Base-by-base conservation (phyloP, 768 basidiomycete species). In the Fibroporia radiculosa region DNA sequence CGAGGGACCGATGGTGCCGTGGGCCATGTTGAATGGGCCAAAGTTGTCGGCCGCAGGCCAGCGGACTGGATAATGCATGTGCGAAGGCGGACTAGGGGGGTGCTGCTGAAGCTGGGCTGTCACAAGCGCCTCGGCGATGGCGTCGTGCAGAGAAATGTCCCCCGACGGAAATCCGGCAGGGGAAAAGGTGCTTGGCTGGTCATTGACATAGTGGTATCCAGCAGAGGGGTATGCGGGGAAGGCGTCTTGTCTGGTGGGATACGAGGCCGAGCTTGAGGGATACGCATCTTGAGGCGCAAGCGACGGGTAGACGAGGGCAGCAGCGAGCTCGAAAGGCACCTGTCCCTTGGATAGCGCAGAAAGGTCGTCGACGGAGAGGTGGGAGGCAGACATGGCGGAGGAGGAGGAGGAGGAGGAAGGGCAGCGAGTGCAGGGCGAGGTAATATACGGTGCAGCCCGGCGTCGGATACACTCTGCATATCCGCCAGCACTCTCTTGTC, bases 321-420 rank as follows among this genome's bases (percentile, higher is more conserved):
- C 44, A 1, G 53, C 50, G 22, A 54, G 48, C 43, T 54, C 56
- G 47, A 50, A 49, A 18, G 48, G n/a, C 12, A 36, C 27, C 45
- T 16, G 40, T 28, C 39, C 33, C 31, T 40, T 46, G 50, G 22
- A 40, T 29, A 6, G 42, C 26, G 48, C 40, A 53, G 27, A 45
- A 27, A 45, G 38, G 26, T 53, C 48, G 47, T 57, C 54, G 44
- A 51, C 45, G 29, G 49, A 46, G n/a, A 52, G 41, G 27, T 53
- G 49, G n/a, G n/a, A n/a, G 7, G 45, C 16, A 35, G 56, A 55
- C 51, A 53, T 57, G 36, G 37, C 45, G 51, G 45, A 27, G 34
- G 45, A 32, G 29, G 29, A 36, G 13, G 38, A 26, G 40, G 26
- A 39, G 24, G 26, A 19, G 43, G 35, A 29, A 29, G 16, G 8